Base-by-base conservation (phyloP, 2,329 filamentous ascomycete genomes). In the Periglandula ipomoeae region DNA sequence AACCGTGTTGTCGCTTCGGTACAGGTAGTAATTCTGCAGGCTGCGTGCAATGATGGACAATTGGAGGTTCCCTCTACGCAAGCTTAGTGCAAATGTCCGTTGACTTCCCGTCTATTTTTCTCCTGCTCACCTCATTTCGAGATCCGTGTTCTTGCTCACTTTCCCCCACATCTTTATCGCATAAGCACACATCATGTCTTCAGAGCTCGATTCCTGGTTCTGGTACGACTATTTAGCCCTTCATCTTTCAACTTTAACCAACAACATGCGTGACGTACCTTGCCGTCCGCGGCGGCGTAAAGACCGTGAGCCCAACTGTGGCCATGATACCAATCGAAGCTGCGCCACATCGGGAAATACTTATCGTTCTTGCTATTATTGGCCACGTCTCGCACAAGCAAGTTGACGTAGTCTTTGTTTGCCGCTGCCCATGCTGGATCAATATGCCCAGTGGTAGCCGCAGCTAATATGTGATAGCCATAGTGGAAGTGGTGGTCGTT, bases 111-210 rank as follows among this genome's bases (percentile, higher is more conserved):
- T 7, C 27, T 43, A n/a, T 19, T 22, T 40, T 11, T 15, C 8
- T 8, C 5, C 17, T 9, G 20, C 65, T 60, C 63, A 74, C 72
- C 89, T 76, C 43, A 85, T 84, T 64, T 91, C 88, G 78, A 96
- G 84, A 56, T 84, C 82, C 5, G 66, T 67, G 65, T 97, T 84
- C n/a, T 84, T 82, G 53, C 75, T 82, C 3, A 85, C 83, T 30
- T 75, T 76, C 4, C 90, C 93, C 93, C 93, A 97, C 83, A 97
- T 88, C 73, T 95, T 95, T 60, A 96, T 68, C 0, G 85, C 88
- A 65, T 93, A 95, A 6, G 82, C 80, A 51, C 86, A 84, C 81
- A 96, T 89, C 54, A 82, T 81, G 65, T 97, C 93, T 67, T 97
- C 91, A 0, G 87, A 91, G 41, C 85, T 88, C 26, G 87, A 93